Conservation (phyloP, 345 rosid genomes). For the Aquilaria malaccensis region DNA sequence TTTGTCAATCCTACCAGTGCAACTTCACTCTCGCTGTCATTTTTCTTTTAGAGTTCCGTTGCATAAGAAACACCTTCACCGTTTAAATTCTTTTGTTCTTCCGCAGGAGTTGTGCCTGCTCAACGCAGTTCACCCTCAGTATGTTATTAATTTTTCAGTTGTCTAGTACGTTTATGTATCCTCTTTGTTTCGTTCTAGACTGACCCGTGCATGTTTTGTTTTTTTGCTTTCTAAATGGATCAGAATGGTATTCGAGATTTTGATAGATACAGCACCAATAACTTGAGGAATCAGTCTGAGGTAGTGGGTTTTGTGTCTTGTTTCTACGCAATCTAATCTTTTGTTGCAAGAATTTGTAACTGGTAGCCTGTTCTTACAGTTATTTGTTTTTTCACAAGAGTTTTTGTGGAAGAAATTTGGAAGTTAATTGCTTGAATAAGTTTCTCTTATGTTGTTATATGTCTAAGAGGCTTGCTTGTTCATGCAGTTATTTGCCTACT, state of each 20-base stretch:
- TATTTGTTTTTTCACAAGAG: background rate
- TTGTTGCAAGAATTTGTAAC: background rate
- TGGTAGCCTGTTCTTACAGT: background rate
- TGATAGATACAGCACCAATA: slow-evolving; percentile 10
- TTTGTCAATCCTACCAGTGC: background rate
- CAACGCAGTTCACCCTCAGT: slow-evolving; percentile 42
- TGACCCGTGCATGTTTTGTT: background rate
- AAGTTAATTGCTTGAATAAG: background rate
- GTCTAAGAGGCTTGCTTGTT: background rate
- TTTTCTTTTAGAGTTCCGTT: background rate
- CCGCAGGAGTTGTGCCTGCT: slow-evolving; percentile 47
- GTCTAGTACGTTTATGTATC: background rate
- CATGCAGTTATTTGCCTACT: slow-evolving; percentile 1
- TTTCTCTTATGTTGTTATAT: background rate
- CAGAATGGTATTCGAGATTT: slow-evolving; percentile 23
- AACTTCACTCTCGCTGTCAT: background rate
- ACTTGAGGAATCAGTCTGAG: slow-evolving; percentile 10
- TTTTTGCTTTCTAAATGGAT: slow-evolving; percentile 11
- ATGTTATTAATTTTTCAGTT: slow-evolving; percentile 23
- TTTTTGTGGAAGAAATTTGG: background rate
- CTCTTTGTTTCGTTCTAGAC: background rate
- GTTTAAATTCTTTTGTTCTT: slow-evolving; percentile 8
- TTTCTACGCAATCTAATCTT: background rate
- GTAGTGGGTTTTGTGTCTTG: slow-evolving; percentile 3
- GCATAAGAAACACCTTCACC: background rate